Percentiles rank a stretch among this genome's conserved stretches.
phyloP scores from a whole-genome alignment of 768 basidiomycete species.

The Megacollybia marginata region DNA sequence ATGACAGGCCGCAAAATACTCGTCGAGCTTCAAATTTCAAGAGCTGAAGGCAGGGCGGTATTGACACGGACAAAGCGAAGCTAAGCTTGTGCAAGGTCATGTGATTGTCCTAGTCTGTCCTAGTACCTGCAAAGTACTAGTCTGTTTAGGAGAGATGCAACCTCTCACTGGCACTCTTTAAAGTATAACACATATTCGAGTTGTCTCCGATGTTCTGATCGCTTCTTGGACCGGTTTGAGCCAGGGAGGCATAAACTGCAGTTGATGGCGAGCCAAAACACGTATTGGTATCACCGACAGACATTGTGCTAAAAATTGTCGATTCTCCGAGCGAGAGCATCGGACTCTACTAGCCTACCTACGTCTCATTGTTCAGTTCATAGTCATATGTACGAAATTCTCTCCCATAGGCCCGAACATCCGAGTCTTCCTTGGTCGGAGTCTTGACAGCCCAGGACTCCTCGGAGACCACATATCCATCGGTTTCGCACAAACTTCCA shows the following conservation, averaged over 20 bases:
- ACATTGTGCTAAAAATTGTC: neutral
- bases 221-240: too few relatives aligned
- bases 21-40: too few relatives aligned
- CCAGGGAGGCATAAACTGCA: neutral
- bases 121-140: too few relatives aligned
- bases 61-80: too few relatives aligned
- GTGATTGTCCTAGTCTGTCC: too few relatives aligned
- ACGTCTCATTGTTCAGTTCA: neutral
- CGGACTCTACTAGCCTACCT: neutral
- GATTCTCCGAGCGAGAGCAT: neutral
- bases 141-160: too few relatives aligned
- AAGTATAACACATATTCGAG: too few relatives aligned
- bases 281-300: neutral
- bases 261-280: neutral
- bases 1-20: too few relatives aligned
- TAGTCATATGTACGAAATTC: neutral
- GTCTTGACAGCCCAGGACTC: neutral
- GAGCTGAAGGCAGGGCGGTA: too few relatives aligned
- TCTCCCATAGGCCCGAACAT: neutral
- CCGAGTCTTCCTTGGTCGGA: neutral
- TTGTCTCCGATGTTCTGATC: too few relatives aligned
- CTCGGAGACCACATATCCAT: neutral
- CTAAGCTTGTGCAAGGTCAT: too few relatives aligned
- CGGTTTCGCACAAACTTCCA: neutral
- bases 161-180: too few relatives aligned